phyloP scores from a whole-genome alignment of 2,329 filamentous ascomycete genomes.

The Trichothecium roseum region DNA sequence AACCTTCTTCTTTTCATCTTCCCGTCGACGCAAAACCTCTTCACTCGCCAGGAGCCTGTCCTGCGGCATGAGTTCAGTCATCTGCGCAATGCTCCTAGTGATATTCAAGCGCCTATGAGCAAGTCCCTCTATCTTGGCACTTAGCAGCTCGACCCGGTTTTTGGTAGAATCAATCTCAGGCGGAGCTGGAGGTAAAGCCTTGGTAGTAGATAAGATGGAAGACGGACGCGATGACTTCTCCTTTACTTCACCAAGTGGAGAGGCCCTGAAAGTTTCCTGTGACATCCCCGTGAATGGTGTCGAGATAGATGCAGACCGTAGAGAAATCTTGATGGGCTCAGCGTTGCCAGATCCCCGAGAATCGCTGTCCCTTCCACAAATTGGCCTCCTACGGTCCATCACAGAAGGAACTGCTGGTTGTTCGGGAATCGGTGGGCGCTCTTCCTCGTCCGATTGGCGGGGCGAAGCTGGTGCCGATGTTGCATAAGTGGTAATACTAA shows the following conservation, averaged over 20 bases:
- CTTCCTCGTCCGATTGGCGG: slow-evolving; percentile 12
- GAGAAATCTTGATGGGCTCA: slow-evolving; percentile 17
- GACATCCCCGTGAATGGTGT: not conserved
- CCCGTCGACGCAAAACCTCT: slow-evolving; percentile 47
- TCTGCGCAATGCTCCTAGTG: slow-evolving; percentile 60
- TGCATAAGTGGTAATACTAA: slow-evolving; percentile 53
- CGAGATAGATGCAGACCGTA: slow-evolving; percentile 10
- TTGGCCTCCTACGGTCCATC: slow-evolving; percentile 21
- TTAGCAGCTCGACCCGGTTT: slow-evolving; percentile 56
- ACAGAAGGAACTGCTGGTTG: slow-evolving; percentile 13
- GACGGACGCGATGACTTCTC: not conserved
- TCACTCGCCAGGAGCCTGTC: slow-evolving; percentile 58
- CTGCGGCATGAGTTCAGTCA: slow-evolving; percentile 67
- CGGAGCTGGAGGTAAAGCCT: slow-evolving; percentile 51
- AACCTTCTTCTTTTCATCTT: slow-evolving; percentile 53
- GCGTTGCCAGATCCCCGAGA: slow-evolving; percentile 7
- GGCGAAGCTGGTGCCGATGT: slow-evolving; percentile 29
- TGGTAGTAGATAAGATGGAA: slow-evolving; percentile 33
- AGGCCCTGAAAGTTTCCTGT: not conserved
- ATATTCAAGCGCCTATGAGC: slow-evolving; percentile 61
- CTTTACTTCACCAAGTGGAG: slow-evolving; percentile 9
- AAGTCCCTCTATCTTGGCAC: slow-evolving; percentile 55
- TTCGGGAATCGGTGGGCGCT: slow-evolving; percentile 13
- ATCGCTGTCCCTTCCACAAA: slow-evolving; percentile 13
- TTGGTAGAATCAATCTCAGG: slow-evolving; percentile 45